Evolutionary conservation across 768 basidiomycete species (phyloP).

Genomic region (Melanogaster broomeanus): DNA sequence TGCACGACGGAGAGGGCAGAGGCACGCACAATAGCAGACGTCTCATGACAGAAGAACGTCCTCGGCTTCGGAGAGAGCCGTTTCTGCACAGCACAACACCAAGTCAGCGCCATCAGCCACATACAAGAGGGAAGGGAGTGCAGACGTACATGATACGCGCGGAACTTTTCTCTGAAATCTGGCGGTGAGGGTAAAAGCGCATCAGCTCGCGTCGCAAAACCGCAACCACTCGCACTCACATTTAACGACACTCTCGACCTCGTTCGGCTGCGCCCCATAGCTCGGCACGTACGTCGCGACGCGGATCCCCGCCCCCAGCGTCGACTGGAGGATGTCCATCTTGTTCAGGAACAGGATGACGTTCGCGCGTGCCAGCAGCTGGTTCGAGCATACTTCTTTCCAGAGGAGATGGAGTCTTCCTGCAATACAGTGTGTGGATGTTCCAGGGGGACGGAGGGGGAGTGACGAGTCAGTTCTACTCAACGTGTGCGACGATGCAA

Average conservation of each 20-base stretch:
- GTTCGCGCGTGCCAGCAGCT: constrained; percentile 57
- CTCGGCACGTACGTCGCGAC: constrained; percentile 64
- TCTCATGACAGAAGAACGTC: constrained; percentile 68
- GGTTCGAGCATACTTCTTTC: constrained; percentile 68
- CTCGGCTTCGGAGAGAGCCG: constrained; percentile 56
- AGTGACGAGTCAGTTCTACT: background rate
- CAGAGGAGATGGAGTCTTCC: constrained; percentile 80
- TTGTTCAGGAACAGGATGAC: constrained; percentile 83
- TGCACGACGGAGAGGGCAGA: background rate
- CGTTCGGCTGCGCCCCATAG: constrained; percentile 60
- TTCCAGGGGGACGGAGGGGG: background rate
- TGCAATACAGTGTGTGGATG: constrained; percentile 24
- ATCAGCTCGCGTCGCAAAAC: background rate
- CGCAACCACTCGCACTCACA: constrained; percentile 45
- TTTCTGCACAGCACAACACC: constrained; percentile 40
- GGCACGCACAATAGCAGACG: constrained; percentile 64
- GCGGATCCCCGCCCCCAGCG: constrained; percentile 54
- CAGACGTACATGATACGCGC: constrained; percentile 55
- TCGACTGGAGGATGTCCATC: constrained; percentile 61
- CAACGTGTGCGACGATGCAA: too few species aligned
- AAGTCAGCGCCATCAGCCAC: too few species aligned
- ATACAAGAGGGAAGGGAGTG: background rate
- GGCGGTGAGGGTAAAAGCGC: background rate
- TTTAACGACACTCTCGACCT: constrained; percentile 57
- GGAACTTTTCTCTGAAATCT: constrained; percentile 76